Evolutionary conservation across 148 eudicot genomes (phyloP).

Genomic region (Euryodendron excelsum): DNA sequence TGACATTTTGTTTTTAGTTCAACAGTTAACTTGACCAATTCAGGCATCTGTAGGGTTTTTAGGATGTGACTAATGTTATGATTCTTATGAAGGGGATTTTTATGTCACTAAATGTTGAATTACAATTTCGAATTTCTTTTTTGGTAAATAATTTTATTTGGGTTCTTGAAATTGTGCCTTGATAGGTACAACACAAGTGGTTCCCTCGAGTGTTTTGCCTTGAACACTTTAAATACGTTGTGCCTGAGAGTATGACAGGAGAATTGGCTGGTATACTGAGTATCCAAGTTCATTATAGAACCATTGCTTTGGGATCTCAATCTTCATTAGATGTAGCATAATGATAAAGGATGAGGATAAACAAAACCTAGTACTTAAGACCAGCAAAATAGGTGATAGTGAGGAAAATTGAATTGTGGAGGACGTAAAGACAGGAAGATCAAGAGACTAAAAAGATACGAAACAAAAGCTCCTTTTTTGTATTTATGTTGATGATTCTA

Average conservation of each 20-base stretch:
- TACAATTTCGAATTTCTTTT: not conserved
- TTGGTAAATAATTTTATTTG: not conserved
- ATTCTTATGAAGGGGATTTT: slow-evolving; percentile 3
- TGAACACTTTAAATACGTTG: not conserved
- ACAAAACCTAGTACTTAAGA: too few species aligned
- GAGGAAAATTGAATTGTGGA: not conserved
- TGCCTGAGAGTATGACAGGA: too few species aligned
- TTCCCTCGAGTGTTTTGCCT: too few species aligned
- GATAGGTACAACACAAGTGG: too few species aligned
- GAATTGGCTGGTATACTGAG: not conserved
- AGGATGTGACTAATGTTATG: not conserved
- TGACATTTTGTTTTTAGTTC: not conserved
- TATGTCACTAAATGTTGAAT: not conserved
- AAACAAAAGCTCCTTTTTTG: not conserved
- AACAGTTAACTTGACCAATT: not conserved
- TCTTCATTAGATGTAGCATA: not conserved
- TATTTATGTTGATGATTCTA: not conserved
- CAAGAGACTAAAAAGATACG: not conserved
- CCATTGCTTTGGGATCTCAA: not conserved
- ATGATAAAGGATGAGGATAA: not conserved
- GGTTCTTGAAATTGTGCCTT: not conserved
- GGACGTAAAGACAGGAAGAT: not conserved
- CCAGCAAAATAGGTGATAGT: not conserved
- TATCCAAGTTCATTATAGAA: not conserved
- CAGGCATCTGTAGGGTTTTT: not conserved